phyloP scores from a whole-genome alignment of 2,329 filamentous ascomycete genomes.

The Aaosphaeria pasadenensis region DNA sequence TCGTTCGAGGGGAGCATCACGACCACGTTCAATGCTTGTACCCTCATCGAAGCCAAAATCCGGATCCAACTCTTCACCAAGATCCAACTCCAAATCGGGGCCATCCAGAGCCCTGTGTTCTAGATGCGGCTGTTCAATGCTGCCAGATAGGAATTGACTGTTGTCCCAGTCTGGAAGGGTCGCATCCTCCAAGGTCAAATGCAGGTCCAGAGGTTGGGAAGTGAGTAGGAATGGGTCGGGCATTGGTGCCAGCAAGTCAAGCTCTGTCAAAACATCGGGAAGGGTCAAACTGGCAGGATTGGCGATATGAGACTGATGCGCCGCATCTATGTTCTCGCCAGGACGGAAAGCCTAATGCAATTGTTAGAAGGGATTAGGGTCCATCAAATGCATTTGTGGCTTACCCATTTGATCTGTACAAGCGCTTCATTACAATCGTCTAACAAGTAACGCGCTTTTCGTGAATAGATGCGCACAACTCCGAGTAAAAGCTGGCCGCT shows the following conservation, averaged over 20 bases:
- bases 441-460: constrained; percentile 92
- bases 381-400: constrained; percentile 1
- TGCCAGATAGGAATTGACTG: constrained; percentile 77
- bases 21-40: constrained; percentile 80
- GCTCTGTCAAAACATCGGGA: constrained; percentile 88
- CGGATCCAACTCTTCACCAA: constrained; percentile 1
- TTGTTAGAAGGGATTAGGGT: not conserved
- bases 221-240: constrained; percentile 85
- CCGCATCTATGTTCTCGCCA: constrained; percentile 86
- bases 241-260: constrained; percentile 74
- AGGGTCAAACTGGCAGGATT: constrained; percentile 85
- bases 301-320: constrained; percentile 69
- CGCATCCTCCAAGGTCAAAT: constrained; percentile 40
- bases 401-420: constrained; percentile 97
- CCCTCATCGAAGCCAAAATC: constrained; percentile 27
- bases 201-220: constrained; percentile 62
- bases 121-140: constrained; percentile 53
- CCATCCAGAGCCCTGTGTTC: constrained; percentile 55
- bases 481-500: constrained; percentile 92
- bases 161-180: constrained; percentile 55
- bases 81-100: constrained; percentile 38
- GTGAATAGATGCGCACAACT: constrained; percentile 95
- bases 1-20: constrained; percentile 69
- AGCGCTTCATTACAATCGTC: constrained; percentile 98
- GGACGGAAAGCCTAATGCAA: constrained; percentile 83